Evolutionary conservation across 2,329 filamentous ascomycete genomes (phyloP).

Genomic region (Aquanectria penicillioides): DNA sequence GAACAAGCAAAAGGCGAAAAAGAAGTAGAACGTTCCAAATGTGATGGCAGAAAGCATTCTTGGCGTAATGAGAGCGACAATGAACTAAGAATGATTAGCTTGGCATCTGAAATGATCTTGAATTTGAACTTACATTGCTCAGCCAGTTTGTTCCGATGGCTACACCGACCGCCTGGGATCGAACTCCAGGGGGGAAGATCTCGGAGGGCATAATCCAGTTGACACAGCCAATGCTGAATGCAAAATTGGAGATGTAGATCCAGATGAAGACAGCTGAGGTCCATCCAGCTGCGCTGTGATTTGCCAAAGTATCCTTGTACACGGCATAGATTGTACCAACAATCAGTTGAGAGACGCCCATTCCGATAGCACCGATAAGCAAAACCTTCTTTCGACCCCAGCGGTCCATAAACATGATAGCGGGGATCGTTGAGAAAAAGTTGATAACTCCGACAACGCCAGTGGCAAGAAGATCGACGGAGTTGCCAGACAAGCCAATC

Average conservation of each 20-base stretch:
- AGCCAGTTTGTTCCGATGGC: slow-evolving; percentile 25
- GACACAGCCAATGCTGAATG: slow-evolving; percentile 16
- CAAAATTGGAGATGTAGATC: slow-evolving; percentile 22
- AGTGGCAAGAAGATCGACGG: slow-evolving; percentile 30
- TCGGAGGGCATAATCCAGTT: slow-evolving; percentile 23
- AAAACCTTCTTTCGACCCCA: slow-evolving; percentile 24
- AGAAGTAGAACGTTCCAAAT: slow-evolving; percentile 25
- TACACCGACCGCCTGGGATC: slow-evolving; percentile 15
- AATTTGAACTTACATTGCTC: slow-evolving; percentile 8
- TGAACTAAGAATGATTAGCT: slow-evolving; percentile 13
- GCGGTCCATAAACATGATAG: slow-evolving; percentile 26
- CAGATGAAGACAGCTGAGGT: slow-evolving; percentile 23
- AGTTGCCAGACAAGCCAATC: slow-evolving; percentile 54
- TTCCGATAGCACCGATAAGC: slow-evolving; percentile 22
- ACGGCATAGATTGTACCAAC: slow-evolving; percentile 24
- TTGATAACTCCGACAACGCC: slow-evolving; percentile 33
- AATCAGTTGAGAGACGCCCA: slow-evolving; percentile 22
- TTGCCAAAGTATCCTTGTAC: slow-evolving; percentile 16
- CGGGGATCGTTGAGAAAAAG: slow-evolving; percentile 29
- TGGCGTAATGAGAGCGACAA: slow-evolving; percentile 22
- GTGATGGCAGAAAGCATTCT: slow-evolving; percentile 20
- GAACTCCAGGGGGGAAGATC: slow-evolving; percentile 15
- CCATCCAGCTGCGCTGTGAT: slow-evolving; percentile 25
- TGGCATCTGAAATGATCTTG: no score
- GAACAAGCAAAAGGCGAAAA: slow-evolving; percentile 21